Conservation (phyloP, 768 basidiomycete species). For the Suillus americanus region DNA sequence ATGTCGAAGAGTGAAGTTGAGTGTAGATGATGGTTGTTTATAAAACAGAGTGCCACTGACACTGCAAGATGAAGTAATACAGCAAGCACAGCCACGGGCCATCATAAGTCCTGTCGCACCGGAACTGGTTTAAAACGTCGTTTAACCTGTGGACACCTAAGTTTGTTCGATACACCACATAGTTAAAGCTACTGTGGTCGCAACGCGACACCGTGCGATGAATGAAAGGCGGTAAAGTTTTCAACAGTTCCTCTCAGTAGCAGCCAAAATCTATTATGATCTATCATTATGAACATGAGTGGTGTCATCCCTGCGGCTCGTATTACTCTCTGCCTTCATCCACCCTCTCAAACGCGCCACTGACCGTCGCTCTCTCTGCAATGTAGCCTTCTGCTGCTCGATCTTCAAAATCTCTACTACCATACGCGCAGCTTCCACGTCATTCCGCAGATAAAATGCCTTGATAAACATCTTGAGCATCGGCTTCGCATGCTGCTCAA, state of each 20-base stretch:
- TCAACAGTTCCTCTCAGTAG: neutral
- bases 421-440: slow-evolving; percentile 49
- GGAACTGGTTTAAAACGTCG: too few species aligned
- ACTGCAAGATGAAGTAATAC: neutral
- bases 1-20: neutral
- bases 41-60: neutral
- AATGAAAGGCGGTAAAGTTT: neutral
- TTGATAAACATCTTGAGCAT: slow-evolving; percentile 74
- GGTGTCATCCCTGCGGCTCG: neutral
- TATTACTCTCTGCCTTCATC: neutral
- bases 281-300: neutral
- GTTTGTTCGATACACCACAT: too few species aligned
- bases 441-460: slow-evolving; percentile 56
- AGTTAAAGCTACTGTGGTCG: neutral
- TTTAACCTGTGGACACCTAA: too few species aligned
- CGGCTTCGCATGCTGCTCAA: slow-evolving; percentile 60
- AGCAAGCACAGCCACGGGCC: slow-evolving; percentile 4
- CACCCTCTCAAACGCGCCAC: neutral
- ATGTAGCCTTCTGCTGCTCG: slow-evolving; percentile 23
- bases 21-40: neutral
- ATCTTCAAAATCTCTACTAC: slow-evolving; percentile 57
- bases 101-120: too few species aligned
- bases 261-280: neutral
- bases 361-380: neutral
- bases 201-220: neutral